Percentiles rank a stretch among this genome's conserved stretches.
Evolutionary conservation across 768 basidiomycete genomes (phyloP).

Genomic region (Sutorius australiensis): DNA sequence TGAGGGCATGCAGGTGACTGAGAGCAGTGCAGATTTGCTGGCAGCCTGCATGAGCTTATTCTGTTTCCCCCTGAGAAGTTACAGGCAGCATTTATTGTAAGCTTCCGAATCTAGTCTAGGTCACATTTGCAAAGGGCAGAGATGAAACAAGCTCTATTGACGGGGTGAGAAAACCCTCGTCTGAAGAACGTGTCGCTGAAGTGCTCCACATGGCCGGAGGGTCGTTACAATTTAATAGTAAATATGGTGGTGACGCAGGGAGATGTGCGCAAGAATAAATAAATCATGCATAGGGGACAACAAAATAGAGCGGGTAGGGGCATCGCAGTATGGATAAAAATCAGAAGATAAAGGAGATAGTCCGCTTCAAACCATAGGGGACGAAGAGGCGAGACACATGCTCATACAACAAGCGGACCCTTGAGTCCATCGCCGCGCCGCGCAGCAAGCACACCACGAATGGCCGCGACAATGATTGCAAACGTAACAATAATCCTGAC

Average conservation of each 20-base stretch:
- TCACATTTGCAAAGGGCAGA: no score
- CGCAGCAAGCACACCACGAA: constrained; percentile 56
- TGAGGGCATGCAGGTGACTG: no score
- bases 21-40: no score
- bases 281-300: background rate
- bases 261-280: constrained; percentile 10
- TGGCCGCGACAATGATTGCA: constrained; percentile 51
- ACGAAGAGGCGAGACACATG: background rate
- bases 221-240: background rate
- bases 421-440: constrained; percentile 65
- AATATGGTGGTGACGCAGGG: background rate
- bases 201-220: background rate
- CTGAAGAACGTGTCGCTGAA: no score
- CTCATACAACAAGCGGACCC: constrained; percentile 47
- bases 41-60: no score
- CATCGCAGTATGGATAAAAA: constrained; percentile 13
- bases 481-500: constrained; percentile 63
- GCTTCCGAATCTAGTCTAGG: no score
- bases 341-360: background rate
- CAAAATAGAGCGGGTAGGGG: constrained; percentile 3
- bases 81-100: no score
- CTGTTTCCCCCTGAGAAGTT: no score
- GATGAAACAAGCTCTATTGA: no score
- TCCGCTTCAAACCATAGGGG: constrained; percentile 4
- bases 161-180: no score